Evolutionary conservation across 306 rosid species (phyloP).

Genomic region (Castanopsis chinensis): DNA sequence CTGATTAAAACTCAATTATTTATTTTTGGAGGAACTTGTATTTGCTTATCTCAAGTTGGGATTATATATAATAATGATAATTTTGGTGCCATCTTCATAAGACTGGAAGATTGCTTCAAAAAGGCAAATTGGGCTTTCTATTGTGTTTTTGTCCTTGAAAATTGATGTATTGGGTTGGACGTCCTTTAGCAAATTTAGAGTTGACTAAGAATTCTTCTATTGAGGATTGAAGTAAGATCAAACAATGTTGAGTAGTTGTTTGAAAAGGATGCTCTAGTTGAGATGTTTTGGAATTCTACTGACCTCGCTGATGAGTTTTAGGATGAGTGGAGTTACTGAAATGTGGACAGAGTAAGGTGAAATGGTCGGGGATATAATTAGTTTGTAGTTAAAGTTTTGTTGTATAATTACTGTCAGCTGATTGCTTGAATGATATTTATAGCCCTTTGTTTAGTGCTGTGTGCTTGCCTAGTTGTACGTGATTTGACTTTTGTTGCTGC

Average conservation of each 20-base stretch:
- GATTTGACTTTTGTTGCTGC: background rate
- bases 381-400: background rate
- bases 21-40: background rate
- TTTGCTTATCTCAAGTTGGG: background rate
- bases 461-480: background rate
- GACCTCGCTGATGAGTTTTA: background rate
- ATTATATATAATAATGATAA: background rate
- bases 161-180: background rate
- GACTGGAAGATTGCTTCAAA: background rate
- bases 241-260: background rate
- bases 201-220: background rate
- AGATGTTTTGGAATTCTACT: background rate
- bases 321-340: background rate
- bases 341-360: background rate
- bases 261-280: background rate
- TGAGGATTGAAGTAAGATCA: background rate
- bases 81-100: background rate
- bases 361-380: background rate
- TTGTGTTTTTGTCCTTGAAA: background rate
- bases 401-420: background rate
- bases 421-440: background rate
- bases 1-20: background rate
- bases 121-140: background rate
- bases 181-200: background rate
- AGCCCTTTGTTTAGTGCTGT: background rate